Percentiles rank a stretch among this genome's conserved stretches.
Conservation (phyloP, 352 stramenopile genomes). For the Pythium scleroteichum region DNA sequence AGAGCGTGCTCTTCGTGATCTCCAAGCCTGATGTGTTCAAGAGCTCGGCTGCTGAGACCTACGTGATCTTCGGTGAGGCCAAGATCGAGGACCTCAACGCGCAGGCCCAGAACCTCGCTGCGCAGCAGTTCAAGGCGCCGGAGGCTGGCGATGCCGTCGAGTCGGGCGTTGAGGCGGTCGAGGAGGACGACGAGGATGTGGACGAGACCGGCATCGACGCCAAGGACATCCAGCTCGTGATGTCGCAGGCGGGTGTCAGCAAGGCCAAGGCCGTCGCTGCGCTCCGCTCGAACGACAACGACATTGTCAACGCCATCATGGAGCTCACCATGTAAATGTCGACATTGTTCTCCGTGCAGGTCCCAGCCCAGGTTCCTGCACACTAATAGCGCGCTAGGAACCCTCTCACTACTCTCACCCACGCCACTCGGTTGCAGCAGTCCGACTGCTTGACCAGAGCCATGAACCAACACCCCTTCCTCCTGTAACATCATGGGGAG, state of each 20-base stretch:
- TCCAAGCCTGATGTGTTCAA: constrained; percentile 98
- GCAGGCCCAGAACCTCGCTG: constrained; percentile 83
- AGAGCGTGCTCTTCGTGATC: constrained; percentile 97
- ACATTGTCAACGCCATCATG: constrained; percentile 99
- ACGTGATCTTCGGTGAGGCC: constrained; percentile 98
- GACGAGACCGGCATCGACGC: constrained; percentile 96
- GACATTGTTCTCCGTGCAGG: not conserved
- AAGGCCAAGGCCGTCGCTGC: constrained; percentile 95
- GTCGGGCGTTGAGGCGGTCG: constrained; percentile 40
- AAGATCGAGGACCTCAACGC: constrained; percentile 97
- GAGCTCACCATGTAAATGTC: constrained; percentile 96
- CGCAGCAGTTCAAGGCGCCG: constrained; percentile 92
- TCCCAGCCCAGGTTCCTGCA: not conserved
- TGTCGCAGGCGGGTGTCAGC: constrained; percentile 92
- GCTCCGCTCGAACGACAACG: constrained; percentile 97
- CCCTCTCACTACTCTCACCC: constrained; percentile 9
- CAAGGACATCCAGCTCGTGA: constrained; percentile 99
- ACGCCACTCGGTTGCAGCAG: constrained; percentile 18
- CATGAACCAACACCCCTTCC: constrained; percentile 29
- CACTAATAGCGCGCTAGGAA: constrained; percentile 33
- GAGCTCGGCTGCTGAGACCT: constrained; percentile 93
- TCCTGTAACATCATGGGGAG: constrained; percentile 6
- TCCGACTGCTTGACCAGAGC: constrained; percentile 1
- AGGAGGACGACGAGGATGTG: constrained; percentile 89
- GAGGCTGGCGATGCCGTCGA: constrained; percentile 38